Conservation (phyloP, 305 asterid species). For the Fraxinus latifolia region DNA sequence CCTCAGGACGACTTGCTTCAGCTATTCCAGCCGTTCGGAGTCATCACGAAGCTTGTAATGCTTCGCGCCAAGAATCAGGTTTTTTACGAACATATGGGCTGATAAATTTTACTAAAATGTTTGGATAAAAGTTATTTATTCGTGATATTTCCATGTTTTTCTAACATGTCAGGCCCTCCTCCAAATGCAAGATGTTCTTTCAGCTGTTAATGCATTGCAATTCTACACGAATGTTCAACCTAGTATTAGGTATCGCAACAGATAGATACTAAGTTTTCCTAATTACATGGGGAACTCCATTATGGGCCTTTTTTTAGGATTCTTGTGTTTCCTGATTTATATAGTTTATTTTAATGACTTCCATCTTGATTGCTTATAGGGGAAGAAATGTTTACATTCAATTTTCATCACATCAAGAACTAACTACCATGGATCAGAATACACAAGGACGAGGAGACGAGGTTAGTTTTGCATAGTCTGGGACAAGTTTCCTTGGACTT, state of each 20-base stretch:
- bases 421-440: slow-evolving; percentile 86
- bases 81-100: slow-evolving; percentile 18
- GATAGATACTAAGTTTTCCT: not conserved
- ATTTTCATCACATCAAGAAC: slow-evolving; percentile 94
- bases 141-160: slow-evolving; percentile 12
- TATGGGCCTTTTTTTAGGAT: slow-evolving; percentile 2
- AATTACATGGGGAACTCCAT: slow-evolving; percentile 18
- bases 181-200: slow-evolving; percentile 91
- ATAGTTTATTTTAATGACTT: slow-evolving; percentile 16
- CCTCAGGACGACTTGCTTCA: slow-evolving; percentile 87
- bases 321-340: slow-evolving; percentile 9
- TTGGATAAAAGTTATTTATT: slow-evolving; percentile 4
- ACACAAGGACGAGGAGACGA: slow-evolving; percentile 89
- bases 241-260: slow-evolving; percentile 63
- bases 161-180: slow-evolving; percentile 68
- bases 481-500: slow-evolving; percentile 11
- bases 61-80: slow-evolving; percentile 99
- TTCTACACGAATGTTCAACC: slow-evolving; percentile 80
- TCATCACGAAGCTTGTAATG: slow-evolving; percentile 86
- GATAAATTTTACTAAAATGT: slow-evolving; percentile 8
- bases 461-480: slow-evolving; percentile 47
- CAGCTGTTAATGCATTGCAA: slow-evolving; percentile 85
- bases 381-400: slow-evolving; percentile 95
- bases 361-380: slow-evolving; percentile 34
- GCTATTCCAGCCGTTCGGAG: slow-evolving; percentile 97